Percentiles rank a stretch among this genome's conserved stretches.
phyloP scores from a whole-genome alignment of 2,329 filamentous ascomycete species.

The Colletotrichum euphorbiae region DNA sequence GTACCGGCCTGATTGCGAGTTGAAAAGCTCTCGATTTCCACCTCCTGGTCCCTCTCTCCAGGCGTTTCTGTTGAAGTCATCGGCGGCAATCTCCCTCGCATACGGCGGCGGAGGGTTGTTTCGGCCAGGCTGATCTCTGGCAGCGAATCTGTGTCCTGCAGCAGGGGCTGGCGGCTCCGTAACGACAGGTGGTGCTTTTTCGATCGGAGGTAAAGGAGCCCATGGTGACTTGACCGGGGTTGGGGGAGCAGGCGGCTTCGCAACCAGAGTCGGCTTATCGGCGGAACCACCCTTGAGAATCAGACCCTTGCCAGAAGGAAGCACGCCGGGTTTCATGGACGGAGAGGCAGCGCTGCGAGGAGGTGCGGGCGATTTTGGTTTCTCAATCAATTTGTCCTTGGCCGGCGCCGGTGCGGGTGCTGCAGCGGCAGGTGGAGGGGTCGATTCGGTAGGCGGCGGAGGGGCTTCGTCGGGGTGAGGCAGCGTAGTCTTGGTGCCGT shows the following conservation, averaged over 20 bases:
- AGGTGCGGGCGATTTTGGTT: constrained; percentile 57
- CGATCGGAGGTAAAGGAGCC: constrained; percentile 87
- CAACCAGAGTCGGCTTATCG: constrained; percentile 78
- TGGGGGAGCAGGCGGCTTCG: constrained; percentile 75
- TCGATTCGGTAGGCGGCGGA: constrained; percentile 45
- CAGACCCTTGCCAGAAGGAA: constrained; percentile 69
- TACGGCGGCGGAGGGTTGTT: constrained; percentile 61
- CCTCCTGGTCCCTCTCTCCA: constrained; percentile 78
- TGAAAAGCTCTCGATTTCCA: constrained; percentile 83
- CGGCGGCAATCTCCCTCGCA: constrained; percentile 88
- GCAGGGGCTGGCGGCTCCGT: constrained; percentile 63
- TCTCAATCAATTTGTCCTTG: constrained; percentile 52
- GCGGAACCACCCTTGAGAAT: constrained; percentile 72
- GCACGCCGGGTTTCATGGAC: constrained; percentile 56
- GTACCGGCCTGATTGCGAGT: constrained; percentile 94
- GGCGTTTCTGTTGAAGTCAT: constrained; percentile 88
- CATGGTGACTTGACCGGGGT: constrained; percentile 89
- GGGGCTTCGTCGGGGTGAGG: constrained; percentile 68
- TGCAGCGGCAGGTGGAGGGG: constrained; percentile 45
- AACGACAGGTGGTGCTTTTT: constrained; percentile 78
- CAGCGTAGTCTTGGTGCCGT: constrained; percentile 85
- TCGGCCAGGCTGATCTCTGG: constrained; percentile 57
- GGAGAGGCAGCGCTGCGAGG: constrained; percentile 51
- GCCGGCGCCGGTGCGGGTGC: constrained; percentile 45
- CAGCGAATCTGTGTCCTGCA: constrained; percentile 43